Percentiles rank a stretch among this genome's conserved stretches.
phyloP scores from a whole-genome alignment of 2,329 filamentous ascomycete genomes.

The Leptographium radiaticola region DNA sequence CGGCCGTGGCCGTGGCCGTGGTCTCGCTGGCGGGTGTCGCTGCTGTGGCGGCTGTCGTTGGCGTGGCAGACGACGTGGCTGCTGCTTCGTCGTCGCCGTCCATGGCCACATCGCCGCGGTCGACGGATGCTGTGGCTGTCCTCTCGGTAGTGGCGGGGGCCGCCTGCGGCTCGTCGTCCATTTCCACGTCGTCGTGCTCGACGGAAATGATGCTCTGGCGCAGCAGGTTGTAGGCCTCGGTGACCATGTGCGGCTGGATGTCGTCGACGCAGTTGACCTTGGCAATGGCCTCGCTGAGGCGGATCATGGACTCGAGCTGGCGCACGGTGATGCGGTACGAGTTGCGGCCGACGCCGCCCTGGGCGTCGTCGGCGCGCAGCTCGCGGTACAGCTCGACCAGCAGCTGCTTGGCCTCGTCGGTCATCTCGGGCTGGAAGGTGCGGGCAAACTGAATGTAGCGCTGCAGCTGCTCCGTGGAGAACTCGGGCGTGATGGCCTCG shows the following conservation, averaged over 20 bases:
- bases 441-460: constrained; percentile 93
- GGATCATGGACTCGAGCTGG: constrained; percentile 91
- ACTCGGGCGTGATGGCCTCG: constrained; percentile 81
- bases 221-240: constrained; percentile 83
- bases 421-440: constrained; percentile 90
- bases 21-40: constrained; percentile 28
- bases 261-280: constrained; percentile 95
- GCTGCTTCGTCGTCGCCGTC: constrained; percentile 19
- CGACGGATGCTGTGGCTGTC: constrained; percentile 43
- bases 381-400: constrained; percentile 94
- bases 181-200: constrained; percentile 92
- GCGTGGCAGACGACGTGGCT: constrained; percentile 31
- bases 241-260: constrained; percentile 70
- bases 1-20: constrained; percentile 28
- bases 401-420: constrained; percentile 68
- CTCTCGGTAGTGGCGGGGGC: too few species aligned
- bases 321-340: constrained; percentile 96
- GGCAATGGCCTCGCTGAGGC: constrained; percentile 91
- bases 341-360: constrained; percentile 86
- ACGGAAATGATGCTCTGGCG: constrained; percentile 94
- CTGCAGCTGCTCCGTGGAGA: constrained; percentile 91
- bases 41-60: constrained; percentile 27
- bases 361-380: constrained; percentile 80
- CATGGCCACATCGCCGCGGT: not conserved
- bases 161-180: constrained; percentile 53